Conservation (phyloP, 768 basidiomycete species). For the Nidularia sp. region DNA sequence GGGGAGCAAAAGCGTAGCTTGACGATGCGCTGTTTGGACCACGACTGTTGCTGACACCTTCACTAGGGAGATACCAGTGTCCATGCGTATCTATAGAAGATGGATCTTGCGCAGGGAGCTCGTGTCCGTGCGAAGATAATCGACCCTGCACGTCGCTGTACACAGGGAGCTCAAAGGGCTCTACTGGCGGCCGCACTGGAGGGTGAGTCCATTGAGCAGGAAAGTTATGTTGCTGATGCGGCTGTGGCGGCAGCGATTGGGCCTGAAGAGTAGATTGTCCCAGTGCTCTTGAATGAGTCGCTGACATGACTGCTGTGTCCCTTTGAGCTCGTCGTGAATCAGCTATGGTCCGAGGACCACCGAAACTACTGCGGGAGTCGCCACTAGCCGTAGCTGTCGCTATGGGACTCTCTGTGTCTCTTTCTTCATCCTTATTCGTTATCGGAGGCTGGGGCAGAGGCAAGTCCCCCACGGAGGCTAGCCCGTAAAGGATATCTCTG, state of each 20-base stretch:
- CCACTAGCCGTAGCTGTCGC: slow-evolving; percentile 6
- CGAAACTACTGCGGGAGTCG: not conserved
- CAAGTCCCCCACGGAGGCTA: slow-evolving; percentile 67
- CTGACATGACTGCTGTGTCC: not conserved
- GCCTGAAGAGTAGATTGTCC: not conserved
- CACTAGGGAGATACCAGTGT: slow-evolving; percentile 3
- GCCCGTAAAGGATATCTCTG: slow-evolving; percentile 75
- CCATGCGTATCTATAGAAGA: not conserved
- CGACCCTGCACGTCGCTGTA: slow-evolving; percentile 59
- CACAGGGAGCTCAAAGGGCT: slow-evolving; percentile 38
- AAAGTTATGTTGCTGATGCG: not conserved
- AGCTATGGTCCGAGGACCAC: slow-evolving; percentile 25
- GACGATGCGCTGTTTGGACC: too few relatives aligned
- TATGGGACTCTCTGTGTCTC: slow-evolving; percentile 50
- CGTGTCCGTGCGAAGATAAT: slow-evolving; percentile 35
- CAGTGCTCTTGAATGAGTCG: not conserved
- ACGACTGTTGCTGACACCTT: too few relatives aligned
- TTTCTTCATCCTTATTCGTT: slow-evolving; percentile 34
- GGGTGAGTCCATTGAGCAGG: not conserved
- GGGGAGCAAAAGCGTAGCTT: too few relatives aligned
- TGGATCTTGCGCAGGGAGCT: slow-evolving; percentile 12
- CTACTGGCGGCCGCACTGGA: not conserved
- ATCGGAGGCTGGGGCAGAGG: slow-evolving; percentile 51
- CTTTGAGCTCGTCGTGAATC: slow-evolving; percentile 27
- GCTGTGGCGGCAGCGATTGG: slow-evolving; percentile 2